Conservation (phyloP, 208 protist genomes). For the Trypanosoma mega region DNA sequence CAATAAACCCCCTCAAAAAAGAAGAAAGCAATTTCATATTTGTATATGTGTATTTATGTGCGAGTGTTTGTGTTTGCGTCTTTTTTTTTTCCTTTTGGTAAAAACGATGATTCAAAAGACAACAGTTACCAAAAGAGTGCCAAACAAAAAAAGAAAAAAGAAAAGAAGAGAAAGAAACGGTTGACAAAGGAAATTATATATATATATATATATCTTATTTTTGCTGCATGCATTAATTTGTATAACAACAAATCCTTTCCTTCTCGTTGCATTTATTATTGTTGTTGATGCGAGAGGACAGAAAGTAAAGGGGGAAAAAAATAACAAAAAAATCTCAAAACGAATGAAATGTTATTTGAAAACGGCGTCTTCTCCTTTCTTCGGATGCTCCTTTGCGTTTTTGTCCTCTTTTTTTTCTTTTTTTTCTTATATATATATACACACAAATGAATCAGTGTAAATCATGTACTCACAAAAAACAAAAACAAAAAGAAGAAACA, state of each 20-base stretch:
- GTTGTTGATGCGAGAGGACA: too few relatives aligned
- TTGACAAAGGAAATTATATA: not conserved
- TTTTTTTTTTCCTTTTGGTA: slow-evolving; percentile 12
- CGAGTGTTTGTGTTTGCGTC: not conserved
- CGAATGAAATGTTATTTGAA: too few relatives aligned
- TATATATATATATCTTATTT: not conserved
- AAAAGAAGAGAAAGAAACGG: not conserved
- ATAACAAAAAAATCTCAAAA: too few relatives aligned
- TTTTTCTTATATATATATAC: not conserved
- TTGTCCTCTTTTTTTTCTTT: slow-evolving; percentile 7
- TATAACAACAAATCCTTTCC: too few relatives aligned
- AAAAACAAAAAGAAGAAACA: slow-evolving; percentile 9
- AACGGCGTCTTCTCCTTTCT: too few relatives aligned
- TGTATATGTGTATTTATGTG: not conserved
- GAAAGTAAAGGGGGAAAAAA: too few relatives aligned
- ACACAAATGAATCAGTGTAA: too few relatives aligned
- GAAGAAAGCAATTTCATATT: not conserved
- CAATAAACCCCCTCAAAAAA: not conserved
- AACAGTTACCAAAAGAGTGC: not conserved
- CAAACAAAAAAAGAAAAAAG: not conserved
- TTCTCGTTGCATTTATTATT: too few relatives aligned
- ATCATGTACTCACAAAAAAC: not conserved
- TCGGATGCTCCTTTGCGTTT: too few relatives aligned
- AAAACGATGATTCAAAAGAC: slow-evolving; percentile 1
- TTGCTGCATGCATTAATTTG: too few relatives aligned